Conservation (phyloP, 2,329 filamentous ascomycete genomes). For the Colletotrichum brevisporum region DNA sequence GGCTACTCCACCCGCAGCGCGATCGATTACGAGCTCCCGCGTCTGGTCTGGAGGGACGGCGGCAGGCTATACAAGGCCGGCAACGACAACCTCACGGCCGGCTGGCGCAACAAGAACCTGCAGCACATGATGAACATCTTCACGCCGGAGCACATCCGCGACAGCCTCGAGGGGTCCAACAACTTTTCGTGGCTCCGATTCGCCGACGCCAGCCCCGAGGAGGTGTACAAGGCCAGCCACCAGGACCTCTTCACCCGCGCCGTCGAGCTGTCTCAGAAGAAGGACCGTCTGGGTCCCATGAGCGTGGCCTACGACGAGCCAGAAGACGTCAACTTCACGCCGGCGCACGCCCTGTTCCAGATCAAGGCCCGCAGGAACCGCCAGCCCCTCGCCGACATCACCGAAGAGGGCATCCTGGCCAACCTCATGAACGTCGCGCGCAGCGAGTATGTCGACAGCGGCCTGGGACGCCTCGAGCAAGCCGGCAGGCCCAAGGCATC, state of each 20-base stretch:
- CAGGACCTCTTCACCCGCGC: slow-evolving; percentile 82
- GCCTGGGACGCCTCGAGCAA: slow-evolving; percentile 84
- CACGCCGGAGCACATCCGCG: slow-evolving; percentile 81
- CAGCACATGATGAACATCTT: slow-evolving; percentile 91
- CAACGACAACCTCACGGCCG: slow-evolving; percentile 79
- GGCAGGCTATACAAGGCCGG: slow-evolving; percentile 83
- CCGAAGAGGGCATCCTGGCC: slow-evolving; percentile 79
- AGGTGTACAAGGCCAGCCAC: slow-evolving; percentile 79
- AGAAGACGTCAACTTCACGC: slow-evolving; percentile 73
- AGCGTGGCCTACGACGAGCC: slow-evolving; percentile 79
- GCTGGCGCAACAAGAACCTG: slow-evolving; percentile 84
- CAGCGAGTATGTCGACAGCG: slow-evolving; percentile 75
- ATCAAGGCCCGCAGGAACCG: slow-evolving; percentile 80
- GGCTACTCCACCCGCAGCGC: slow-evolving; percentile 89
- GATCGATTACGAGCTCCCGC: slow-evolving; percentile 88
- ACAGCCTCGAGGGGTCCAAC: slow-evolving; percentile 71
- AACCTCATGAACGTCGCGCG: slow-evolving; percentile 85
- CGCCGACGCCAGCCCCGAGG: slow-evolving; percentile 80
- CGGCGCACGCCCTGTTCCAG: slow-evolving; percentile 84
- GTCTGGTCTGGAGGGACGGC: slow-evolving; percentile 84
- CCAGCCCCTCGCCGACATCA: slow-evolving; percentile 77
- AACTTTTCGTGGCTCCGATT: slow-evolving; percentile 94
- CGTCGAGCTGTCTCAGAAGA: slow-evolving; percentile 68
- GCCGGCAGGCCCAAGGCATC: slow-evolving; percentile 83
- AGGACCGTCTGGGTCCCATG: slow-evolving; percentile 75